A percentile compares a stretch with the other conserved stretches of the same genome.
Conservation (phyloP, 768 basidiomycete genomes). For the Boletus barrowsii region DNA sequence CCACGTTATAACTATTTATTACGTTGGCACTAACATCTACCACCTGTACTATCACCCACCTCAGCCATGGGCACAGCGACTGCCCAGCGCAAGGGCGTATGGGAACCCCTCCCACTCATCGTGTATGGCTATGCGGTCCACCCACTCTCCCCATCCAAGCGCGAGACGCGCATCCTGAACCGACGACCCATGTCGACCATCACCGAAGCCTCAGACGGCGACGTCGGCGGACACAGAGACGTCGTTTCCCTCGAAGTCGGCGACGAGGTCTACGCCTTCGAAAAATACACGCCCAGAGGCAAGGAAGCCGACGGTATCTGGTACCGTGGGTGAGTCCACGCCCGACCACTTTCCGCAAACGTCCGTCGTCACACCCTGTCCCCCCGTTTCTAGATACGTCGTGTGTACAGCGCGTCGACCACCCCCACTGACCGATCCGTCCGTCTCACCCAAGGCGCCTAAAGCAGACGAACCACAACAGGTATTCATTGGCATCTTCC, state of each 20-base stretch:
- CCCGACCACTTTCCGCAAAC: neutral
- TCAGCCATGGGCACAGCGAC: conserved; percentile 20
- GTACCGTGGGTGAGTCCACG: conserved; percentile 84
- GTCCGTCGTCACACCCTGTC: neutral
- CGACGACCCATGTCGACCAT: conserved; percentile 41
- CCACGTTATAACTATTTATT: no score
- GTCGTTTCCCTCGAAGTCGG: conserved; percentile 89
- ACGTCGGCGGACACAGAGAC: conserved; percentile 63
- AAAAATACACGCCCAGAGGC: conserved; percentile 73
- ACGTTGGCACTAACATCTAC: no score
- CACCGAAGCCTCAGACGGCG: conserved; percentile 53
- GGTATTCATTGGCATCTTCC: conserved; percentile 93
- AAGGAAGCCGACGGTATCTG: conserved; percentile 80
- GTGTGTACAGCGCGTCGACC: conserved; percentile 72
- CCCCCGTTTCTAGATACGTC: conserved; percentile 58
- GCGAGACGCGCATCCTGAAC: conserved; percentile 62
- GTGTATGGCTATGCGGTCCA: conserved; percentile 92
- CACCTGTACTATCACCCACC: no score
- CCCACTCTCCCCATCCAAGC: conserved; percentile 71
- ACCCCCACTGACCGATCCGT: conserved; percentile 65
- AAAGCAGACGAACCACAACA: conserved; percentile 78
- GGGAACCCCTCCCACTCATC: conserved; percentile 68
- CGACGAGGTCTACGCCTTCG: conserved; percentile 96
- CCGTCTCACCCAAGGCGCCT: conserved; percentile 40
- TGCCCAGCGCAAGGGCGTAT: conserved; percentile 42